Evolutionary conservation across 495 filamentous ascomycete genomes (phyloP), one percentile per base, ranked within the genome.

Genomic region (Paragyromitra xinjiangensis): DNA sequence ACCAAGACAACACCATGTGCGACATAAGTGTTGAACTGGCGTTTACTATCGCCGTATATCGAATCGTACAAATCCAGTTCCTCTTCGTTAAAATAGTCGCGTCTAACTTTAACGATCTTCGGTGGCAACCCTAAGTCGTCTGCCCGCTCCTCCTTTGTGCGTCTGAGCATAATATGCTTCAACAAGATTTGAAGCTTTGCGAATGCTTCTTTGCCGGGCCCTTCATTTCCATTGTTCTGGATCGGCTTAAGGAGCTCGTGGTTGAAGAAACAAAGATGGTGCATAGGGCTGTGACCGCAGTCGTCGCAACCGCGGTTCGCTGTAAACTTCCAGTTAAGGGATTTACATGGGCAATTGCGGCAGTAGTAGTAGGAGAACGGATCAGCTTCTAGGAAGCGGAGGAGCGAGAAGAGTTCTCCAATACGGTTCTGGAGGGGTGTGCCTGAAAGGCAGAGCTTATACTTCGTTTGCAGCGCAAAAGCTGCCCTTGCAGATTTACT

Each of bases 361-460:
- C 95, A 99, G 79, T 96, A 92, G 83, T 99, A 98, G 83, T 91
- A 93, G 2, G 95, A 92, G 83, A 97, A 98, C 3, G 95, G 95
- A 8, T 86, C 86, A 53, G 97, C 87, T 83, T 94, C 90, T 40
- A 99, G 87, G 82, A 99, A 99, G 2, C 94, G 91, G 42, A 99
- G 85, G 3, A 98, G 87, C 3, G 95, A 97, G 82, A 98, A 98
- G 84, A 98, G 95, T 81, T 99, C 95, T 67, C 95, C 95, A 79
- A 98, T 98, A 42, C 95, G 91, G 82, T 98, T 97, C 80, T 98
- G 95, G 9, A 98, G 89, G 0, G 95, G 95, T 3, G 95, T 99
- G 4, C 95, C 95, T 61, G 92, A 95, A 39, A 98, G 88, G 80
- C 95, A 99, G 92, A 95, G 97, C 75, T 94, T 97, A 82, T 95